Conservation (phyloP, 805 yeast species). For the Diddensiella caesifluorescens region DNA sequence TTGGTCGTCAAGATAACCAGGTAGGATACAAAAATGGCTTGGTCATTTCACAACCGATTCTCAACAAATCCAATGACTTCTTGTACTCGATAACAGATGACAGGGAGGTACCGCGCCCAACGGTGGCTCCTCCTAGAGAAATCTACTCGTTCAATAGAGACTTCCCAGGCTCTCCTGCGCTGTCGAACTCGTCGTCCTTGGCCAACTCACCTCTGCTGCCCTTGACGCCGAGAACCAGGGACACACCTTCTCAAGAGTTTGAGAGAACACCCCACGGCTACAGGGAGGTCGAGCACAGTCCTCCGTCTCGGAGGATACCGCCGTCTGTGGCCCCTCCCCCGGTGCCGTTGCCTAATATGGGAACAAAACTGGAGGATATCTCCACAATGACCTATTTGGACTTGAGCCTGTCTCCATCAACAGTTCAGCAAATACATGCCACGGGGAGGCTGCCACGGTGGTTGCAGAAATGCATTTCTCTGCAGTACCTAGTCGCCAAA, state of each 20-base stretch:
- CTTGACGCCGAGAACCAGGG: background rate
- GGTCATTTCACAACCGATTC: background rate
- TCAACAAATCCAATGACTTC: background rate
- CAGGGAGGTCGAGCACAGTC: too few relatives aligned
- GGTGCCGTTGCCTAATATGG: constrained; percentile 3
- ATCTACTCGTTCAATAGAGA: background rate
- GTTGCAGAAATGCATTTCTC: constrained; percentile 21
- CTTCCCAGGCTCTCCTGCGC: background rate
- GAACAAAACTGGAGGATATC: constrained; percentile 7
- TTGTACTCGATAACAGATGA: background rate
- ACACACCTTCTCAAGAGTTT: too few relatives aligned
- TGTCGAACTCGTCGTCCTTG: background rate
- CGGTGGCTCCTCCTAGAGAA: background rate
- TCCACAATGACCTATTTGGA: constrained; percentile 22
- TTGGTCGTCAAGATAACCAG: too few relatives aligned
- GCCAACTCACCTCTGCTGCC: background rate
- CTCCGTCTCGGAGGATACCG: constrained; percentile 1
- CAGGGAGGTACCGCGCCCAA: background rate
- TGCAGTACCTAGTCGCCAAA: constrained; percentile 24
- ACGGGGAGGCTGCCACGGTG: constrained; percentile 27
- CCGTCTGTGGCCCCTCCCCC: constrained; percentile 7
- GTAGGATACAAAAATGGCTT: too few relatives aligned
- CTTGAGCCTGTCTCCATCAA: constrained; percentile 15
- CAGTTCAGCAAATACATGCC: constrained; percentile 16
- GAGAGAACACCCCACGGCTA: too few relatives aligned